These are phyloP conservation scores for Dimocarpus longan DNA, from an alignment of 345 rosid genomes.

Conservation along the genomic window DNA sequence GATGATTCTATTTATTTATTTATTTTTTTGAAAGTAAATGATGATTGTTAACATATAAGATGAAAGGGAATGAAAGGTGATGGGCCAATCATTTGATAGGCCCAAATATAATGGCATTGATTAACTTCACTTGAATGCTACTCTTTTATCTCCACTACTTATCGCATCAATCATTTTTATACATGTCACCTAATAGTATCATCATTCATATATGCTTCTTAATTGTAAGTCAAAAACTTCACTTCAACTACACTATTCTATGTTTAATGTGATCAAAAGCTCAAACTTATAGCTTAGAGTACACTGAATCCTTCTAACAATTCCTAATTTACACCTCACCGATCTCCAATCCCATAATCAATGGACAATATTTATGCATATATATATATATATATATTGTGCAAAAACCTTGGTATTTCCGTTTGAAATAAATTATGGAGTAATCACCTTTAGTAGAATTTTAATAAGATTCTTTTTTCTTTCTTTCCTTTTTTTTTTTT, in stretches of 20 bases:
- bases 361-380: neutral
- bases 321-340: neutral
- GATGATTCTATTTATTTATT: too few relatives aligned
- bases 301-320: neutral
- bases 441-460: neutral
- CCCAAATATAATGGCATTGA: slow-evolving; percentile 8
- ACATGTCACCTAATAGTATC: neutral
- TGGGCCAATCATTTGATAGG: slow-evolving; percentile 26
- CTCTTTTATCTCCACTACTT: slow-evolving; percentile 3
- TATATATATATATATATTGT: neutral
- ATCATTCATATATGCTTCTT: neutral
- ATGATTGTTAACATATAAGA: neutral
- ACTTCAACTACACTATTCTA: slow-evolving; percentile 36
- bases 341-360: neutral
- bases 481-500: too few relatives aligned
- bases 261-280: neutral
- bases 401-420: neutral
- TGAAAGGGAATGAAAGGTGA: slow-evolving; percentile 8
- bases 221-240: slow-evolving; percentile 16
- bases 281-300: slow-evolving; percentile 4
- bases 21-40: too few relatives aligned
- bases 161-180: neutral
- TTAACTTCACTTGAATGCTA: neutral
- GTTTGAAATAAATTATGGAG: neutral
- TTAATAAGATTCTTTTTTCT: too few relatives aligned